Evolutionary conservation across 2,329 filamentous ascomycete species (phyloP), one percentile per base, ranked within the genome.

Genomic region (Diplodia seriata): DNA sequence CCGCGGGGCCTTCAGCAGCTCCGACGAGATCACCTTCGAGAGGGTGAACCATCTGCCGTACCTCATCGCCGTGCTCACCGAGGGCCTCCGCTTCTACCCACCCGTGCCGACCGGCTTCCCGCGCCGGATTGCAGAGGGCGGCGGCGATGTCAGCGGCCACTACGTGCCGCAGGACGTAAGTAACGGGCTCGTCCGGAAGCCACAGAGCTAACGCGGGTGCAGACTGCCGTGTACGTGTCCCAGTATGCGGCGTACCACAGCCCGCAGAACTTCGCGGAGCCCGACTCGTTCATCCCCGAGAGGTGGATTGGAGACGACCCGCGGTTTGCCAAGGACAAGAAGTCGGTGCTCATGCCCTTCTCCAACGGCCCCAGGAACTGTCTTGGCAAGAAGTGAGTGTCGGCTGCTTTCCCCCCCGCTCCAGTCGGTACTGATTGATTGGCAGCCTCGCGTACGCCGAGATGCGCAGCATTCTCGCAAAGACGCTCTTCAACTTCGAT

Each of bases 41-140:
- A 68, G 73, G 8, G 70, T 76, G 0, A 69, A 69, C 6, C 69
- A 49, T 20, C 70, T 81, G 15, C 73, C 75, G 1, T 85, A 83
- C 69, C 74, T 84, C 68, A 76, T 80, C 49, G 82, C 82, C 4
- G 81, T 81, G 67, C 75, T 84, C 14, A 79, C 82, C 64, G 83
- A 85, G 73, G 80, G 77, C 1, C 73, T 85, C 5, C 76, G 83
- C 8, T 78, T 83, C 63, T 81, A 81, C 70, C 82, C 82, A 1
- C 81, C 82, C 0, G 78, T 84, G 4, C 77, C 81, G 5, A 76
- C 76, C 31, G 79, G 81, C 7, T 75, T 82, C 20, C 72, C 79
- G 15, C 76, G 80, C 5, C 72, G 74, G 6, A 74, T 77, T 0
- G 76, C 78, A 7, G 71, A 74, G 23, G 77, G 74, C 11, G 81